Evolutionary conservation across 257 asterid species (phyloP).

Genomic region (Primulina eburnea): DNA sequence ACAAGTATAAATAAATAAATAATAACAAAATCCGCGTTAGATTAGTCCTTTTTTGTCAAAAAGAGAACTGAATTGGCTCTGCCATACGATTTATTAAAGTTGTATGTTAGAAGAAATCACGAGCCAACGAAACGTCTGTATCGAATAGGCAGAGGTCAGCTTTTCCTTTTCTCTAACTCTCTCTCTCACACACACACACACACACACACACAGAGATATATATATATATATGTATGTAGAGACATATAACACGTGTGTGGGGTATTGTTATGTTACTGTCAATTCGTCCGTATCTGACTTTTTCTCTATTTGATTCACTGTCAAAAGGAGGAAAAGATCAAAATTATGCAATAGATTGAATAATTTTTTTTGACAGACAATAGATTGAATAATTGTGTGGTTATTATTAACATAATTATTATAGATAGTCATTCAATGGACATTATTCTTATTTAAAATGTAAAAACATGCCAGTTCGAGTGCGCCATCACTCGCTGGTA

Average conservation of each 20-base stretch:
- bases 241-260: neutral
- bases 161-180: constrained; percentile 26
- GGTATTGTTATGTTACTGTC: constrained; percentile 23
- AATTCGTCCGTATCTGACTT: constrained; percentile 20
- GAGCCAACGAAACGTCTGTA: constrained; percentile 27
- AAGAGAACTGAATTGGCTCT: neutral
- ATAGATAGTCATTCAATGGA: neutral
- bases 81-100: neutral
- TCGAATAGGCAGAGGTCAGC: constrained; percentile 37
- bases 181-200: neutral
- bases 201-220: too few species aligned
- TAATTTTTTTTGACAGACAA: too few species aligned
- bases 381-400: neutral
- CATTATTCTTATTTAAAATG: too few species aligned
- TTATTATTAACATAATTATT: too few species aligned
- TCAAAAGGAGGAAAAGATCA: neutral
- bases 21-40: neutral
- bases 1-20: too few species aligned
- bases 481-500: neutral
- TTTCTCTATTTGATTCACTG: neutral
- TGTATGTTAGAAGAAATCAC: constrained; percentile 19
- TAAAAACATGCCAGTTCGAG: neutral
- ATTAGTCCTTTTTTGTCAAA: neutral
- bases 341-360: neutral
- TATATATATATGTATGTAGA: too few species aligned